Evolutionary conservation across 2,329 filamentous ascomycete genomes (phyloP).

Genomic region (Phyllosticta citrichinensis): DNA sequence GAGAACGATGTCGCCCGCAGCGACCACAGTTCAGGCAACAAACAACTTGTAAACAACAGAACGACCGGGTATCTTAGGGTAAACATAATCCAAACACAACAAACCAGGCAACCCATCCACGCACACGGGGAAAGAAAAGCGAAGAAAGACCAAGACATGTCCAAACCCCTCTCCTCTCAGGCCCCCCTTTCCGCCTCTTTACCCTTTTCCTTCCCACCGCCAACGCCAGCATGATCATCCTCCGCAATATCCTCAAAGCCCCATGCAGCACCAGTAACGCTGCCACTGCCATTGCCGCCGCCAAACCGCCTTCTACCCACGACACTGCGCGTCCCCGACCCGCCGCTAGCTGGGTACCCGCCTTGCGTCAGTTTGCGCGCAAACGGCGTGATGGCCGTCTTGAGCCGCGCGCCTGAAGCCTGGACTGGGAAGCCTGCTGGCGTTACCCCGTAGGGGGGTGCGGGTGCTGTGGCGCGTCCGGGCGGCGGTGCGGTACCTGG

Average conservation of each 20-base stretch:
- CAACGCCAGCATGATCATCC: neutral
- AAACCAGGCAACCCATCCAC: neutral
- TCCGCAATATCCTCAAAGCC: neutral
- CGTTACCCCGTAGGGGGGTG: neutral
- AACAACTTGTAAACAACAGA: neutral
- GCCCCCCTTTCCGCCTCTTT: neutral
- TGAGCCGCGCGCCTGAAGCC: constrained; percentile 11
- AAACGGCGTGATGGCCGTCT: constrained; percentile 30
- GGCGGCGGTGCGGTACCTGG: neutral
- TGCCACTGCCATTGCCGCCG: neutral
- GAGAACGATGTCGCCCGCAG: too few relatives aligned
- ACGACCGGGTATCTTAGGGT: neutral
- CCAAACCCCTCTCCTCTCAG: neutral
- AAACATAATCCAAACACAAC: neutral
- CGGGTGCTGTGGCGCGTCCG: neutral
- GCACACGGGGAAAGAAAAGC: neutral
- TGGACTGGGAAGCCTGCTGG: neutral
- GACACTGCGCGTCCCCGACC: neutral
- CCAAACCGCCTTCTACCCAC: neutral
- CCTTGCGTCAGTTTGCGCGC: constrained; percentile 26
- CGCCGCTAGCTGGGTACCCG: constrained; percentile 13
- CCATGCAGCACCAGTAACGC: neutral
- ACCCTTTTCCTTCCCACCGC: neutral
- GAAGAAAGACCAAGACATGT: neutral
- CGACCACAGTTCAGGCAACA: neutral